These are phyloP conservation scores for Venturia effusa DNA, from an alignment of 2,329 filamentous ascomycete species.

Conservation along the genomic window DNA sequence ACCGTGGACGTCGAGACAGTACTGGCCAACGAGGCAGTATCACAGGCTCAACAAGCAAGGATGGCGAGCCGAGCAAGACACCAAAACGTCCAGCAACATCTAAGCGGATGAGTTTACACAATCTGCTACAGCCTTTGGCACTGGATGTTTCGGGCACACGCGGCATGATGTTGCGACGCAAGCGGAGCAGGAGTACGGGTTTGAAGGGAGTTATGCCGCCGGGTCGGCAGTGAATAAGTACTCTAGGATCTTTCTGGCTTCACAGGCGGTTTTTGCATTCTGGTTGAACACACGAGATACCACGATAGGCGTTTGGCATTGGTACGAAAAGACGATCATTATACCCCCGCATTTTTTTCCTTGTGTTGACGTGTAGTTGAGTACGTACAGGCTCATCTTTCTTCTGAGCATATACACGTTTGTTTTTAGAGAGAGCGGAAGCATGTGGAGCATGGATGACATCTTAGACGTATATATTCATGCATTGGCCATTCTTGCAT, in stretches of 20 bases:
- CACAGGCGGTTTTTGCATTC: not conserved
- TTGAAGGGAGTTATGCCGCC: slow-evolving; percentile 18
- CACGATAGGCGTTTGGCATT: not conserved
- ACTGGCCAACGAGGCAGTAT: slow-evolving; percentile 2
- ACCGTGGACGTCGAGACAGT: slow-evolving; percentile 1
- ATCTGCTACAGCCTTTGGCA: slow-evolving; percentile 9
- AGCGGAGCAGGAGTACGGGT: slow-evolving; percentile 20
- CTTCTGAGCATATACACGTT: no score
- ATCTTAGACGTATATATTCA: no score
- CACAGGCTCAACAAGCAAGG: not conserved
- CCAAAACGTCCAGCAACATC: not conserved
- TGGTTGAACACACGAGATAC: not conserved
- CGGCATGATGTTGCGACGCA: slow-evolving; percentile 17
- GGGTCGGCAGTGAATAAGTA: slow-evolving; percentile 13
- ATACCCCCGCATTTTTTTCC: not conserved
- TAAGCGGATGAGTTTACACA: not conserved
- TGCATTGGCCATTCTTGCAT: no score
- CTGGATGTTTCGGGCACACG: slow-evolving; percentile 17
- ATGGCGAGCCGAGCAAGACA: not conserved
- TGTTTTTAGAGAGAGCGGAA: no score
- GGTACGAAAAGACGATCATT: not conserved
- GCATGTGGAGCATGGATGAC: no score
- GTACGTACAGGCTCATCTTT: no score
- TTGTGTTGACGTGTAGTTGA: not conserved
- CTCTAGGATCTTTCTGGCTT: no score